Evolutionary conservation across 371 early-diverging fungal species (phyloP), one percentile per base, ranked within the genome.

Genomic region (Mortierella sp.): DNA sequence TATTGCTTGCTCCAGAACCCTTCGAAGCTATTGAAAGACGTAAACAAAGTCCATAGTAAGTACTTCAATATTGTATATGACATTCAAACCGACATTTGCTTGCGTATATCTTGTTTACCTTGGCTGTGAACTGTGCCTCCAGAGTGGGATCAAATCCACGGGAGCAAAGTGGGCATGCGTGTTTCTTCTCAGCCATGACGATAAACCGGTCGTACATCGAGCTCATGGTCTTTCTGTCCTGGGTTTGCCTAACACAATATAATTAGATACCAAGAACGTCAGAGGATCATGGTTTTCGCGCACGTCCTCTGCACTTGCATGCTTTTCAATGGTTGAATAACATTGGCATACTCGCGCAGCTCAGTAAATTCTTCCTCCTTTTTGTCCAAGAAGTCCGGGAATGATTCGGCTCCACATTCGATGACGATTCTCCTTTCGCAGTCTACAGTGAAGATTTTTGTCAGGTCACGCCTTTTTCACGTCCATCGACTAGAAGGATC

Each of bases 111-210:
- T 31, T n/a, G 8, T 19, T 15, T 56, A 73, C 75, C 69, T 64
- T 70, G 50, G 62, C 52, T 26, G 69, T 52, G 8, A 80, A 70
- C 24, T 70, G 66, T 14, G 66, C 24, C 48, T 84, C 82, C 26
- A 72, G 49, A 17, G 78, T 56, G 0, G 61, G 24, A 14, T 83
- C 81, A 27, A 81, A 81, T 0, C 60, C 70, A 15, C 61, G 69
- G 6, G 76, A 57, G 30, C 78, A 78, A 1, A 86, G 72, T 1
- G 79, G 79, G 26, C 79, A 78, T 0, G 79, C 76, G 3, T 80
- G 64, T 46, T 72, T 79, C 46, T 81, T 64, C 26, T 60, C 57
- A 0, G 71, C 72, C 41, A 87, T 72, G 27, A 81, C 82, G 2
- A 78, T 56, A 31, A 90, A 70, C n/a, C 70, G 60, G 5, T 23